A percentile compares a stretch with the other conserved stretches of the same genome.
Evolutionary conservation across 345 rosid species (phyloP).

Genomic region (Eucalyptus globulus): DNA sequence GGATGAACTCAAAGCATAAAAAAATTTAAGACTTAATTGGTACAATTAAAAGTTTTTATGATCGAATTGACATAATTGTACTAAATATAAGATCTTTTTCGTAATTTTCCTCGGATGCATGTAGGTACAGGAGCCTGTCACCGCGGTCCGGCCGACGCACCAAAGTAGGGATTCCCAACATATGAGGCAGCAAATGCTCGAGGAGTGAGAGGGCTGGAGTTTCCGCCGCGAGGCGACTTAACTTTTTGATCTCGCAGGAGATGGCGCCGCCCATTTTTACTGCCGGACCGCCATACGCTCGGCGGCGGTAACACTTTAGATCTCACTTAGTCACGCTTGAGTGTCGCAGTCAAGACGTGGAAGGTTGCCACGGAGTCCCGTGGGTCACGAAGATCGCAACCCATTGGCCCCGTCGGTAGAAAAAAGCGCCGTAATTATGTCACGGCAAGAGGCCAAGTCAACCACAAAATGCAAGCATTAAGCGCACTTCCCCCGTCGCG

Average conservation of each 20-base stretch:
- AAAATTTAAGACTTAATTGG: rapidly evolving
- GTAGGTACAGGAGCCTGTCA: rapidly evolving
- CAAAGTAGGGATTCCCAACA: neutral
- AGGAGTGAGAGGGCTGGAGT: neutral
- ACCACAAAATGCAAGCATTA: neutral
- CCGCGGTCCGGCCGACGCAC: rapidly evolving
- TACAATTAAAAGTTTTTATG: no score
- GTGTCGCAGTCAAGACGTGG: neutral
- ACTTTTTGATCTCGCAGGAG: neutral
- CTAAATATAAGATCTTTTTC: no score
- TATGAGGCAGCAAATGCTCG: neutral
- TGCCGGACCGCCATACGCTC: neutral
- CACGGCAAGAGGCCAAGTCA: neutral
- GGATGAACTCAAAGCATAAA: rapidly evolving
- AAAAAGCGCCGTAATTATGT: neutral
- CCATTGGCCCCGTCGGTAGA: neutral
- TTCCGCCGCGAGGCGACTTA: rapidly evolving
- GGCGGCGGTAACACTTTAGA: neutral
- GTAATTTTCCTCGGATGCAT: neutral
- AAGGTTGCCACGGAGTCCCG: neutral
- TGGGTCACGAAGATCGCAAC: neutral
- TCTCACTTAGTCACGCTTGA: neutral
- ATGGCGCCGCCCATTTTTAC: neutral
- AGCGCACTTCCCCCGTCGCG: neutral
- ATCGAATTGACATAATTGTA: rapidly evolving